Base-by-base conservation (phyloP, 371 early-diverging fungal species). In the Mortierella sp. region DNA sequence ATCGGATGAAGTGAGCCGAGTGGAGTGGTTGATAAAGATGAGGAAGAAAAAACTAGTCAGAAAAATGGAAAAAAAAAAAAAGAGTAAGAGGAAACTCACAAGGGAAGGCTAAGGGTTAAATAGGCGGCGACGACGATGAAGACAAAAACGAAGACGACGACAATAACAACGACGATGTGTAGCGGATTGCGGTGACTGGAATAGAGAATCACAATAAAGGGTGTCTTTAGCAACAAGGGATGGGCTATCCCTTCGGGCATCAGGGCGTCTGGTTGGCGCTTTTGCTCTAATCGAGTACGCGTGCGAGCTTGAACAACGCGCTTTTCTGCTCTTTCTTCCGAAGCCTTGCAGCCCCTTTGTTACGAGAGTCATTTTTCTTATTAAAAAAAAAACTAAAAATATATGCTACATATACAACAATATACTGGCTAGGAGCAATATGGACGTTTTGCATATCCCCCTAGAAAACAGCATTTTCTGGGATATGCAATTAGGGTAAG, bases 51-150 rank as follows among this genome's bases (percentile, higher is more conserved):
- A 54, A 56, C 64, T 13, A n/a, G n/a, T n/a, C n/a, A 54, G 35
- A 62, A 28, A 45, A 55, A 31, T 17, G 13, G 22, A 58, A 64
- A 64, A 64, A 58, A n/a, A 29, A 55, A 70, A 64, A 62, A 61
- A 57, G 70, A 64, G 40, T 34, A 64, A 58, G 60, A 58, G 42
- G 49, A 59, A 59, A 43, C 47, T 12, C 49, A 49, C 61, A 61
- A 61, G 29, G 61, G 42, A 62, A 61, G 32, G 17, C 23, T 19
- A 58, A 35, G 64, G 51, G n/a, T 58, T 71, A 32, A 43, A 51
- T 64, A 60, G 54, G 45, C 43, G 34, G 32, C 35, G 23, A 17
- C 37, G 9, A 51, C n/a, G 37, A 59, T n/a, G 19, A 12, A 45
- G 5, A 17, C 5, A 45, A 45, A 37, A 37, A 37, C 6, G 13